phyloP scores from a whole-genome alignment of 805 yeast genomes.

The Cyberlindnera amylophila region DNA sequence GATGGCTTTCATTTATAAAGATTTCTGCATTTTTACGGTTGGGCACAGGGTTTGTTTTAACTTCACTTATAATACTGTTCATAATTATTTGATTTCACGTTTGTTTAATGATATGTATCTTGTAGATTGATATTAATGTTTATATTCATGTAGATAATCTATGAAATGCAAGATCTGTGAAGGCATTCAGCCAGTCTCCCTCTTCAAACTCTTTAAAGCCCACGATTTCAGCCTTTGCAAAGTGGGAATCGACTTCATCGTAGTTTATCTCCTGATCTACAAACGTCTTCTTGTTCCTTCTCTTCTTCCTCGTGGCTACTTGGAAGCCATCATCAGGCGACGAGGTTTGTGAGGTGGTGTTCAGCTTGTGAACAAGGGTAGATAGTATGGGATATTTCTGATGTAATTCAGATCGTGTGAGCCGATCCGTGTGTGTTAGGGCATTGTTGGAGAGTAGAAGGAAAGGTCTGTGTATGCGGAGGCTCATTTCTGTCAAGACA shows the following conservation, averaged over 20 bases:
- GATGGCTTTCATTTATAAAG: not conserved
- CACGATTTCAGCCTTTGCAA: conserved; percentile 23
- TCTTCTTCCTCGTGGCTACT: conserved; percentile 20
- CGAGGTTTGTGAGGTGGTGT: not conserved
- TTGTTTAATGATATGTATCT: not conserved
- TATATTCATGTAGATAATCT: not conserved
- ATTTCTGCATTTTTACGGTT: conserved; percentile 2
- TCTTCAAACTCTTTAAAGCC: conserved; percentile 26
- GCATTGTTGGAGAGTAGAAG: conserved; percentile 49
- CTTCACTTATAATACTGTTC: conserved; percentile 11
- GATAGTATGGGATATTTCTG: conserved; percentile 43
- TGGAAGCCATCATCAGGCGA: conserved; percentile 16
- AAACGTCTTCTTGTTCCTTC: conserved; percentile 21
- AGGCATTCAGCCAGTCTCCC: conserved; percentile 48
- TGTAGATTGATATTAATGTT: not conserved
- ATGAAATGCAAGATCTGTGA: conserved; percentile 50
- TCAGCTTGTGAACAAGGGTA: conserved; percentile 29
- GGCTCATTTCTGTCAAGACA: conserved; percentile 41
- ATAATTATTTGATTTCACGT: conserved; percentile 9
- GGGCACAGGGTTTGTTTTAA: conserved; percentile 11
- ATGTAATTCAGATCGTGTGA: conserved; percentile 39
- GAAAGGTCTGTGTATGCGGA: conserved; percentile 33
- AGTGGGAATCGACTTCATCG: conserved; percentile 31
- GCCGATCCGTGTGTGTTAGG: conserved; percentile 50
- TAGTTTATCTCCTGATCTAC: conserved; percentile 34